Percentiles rank a stretch among this genome's conserved stretches.
phyloP scores from a whole-genome alignment of 345 rosid genomes.

The Eucalyptus microcorys region DNA sequence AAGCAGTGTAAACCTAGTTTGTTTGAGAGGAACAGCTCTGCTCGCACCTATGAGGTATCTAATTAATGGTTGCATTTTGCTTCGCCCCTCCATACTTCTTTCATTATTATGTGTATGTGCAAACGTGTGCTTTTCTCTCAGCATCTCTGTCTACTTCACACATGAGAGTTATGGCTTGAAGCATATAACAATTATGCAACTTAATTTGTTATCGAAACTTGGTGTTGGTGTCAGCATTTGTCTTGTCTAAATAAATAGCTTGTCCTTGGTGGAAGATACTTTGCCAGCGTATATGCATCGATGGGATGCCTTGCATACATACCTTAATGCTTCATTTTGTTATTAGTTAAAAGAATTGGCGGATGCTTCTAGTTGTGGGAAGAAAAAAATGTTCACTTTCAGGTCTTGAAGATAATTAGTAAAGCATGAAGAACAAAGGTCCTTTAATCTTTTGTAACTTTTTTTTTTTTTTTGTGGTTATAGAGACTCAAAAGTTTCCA shows the following conservation, averaged over 20 bases:
- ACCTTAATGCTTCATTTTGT: not conserved
- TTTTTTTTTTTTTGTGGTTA: not conserved
- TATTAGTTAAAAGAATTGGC: not conserved
- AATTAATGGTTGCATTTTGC: not conserved
- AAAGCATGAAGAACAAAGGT: not conserved
- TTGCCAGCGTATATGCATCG: not conserved
- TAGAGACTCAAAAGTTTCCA: not conserved
- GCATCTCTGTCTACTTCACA: not conserved
- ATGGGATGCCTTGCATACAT: not conserved
- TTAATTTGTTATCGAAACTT: not conserved
- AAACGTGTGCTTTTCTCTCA: not conserved
- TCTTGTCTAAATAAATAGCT: not conserved
- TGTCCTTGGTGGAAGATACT: not conserved
- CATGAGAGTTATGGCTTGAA: not conserved
- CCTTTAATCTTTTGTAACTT: not conserved
- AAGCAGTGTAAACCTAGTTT: constrained; percentile 12
- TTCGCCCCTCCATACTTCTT: not conserved
- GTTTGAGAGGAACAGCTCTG: constrained; percentile 46
- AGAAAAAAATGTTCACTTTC: not conserved
- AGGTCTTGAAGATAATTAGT: not conserved
- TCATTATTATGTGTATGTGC: not conserved
- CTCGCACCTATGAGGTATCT: constrained; percentile 31
- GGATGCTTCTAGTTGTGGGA: not conserved
- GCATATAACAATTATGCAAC: not conserved
- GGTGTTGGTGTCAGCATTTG: not conserved